These are phyloP conservation scores for Amphichorda felina DNA, from an alignment of 2,329 filamentous ascomycete genomes.

Conservation along the genomic window DNA sequence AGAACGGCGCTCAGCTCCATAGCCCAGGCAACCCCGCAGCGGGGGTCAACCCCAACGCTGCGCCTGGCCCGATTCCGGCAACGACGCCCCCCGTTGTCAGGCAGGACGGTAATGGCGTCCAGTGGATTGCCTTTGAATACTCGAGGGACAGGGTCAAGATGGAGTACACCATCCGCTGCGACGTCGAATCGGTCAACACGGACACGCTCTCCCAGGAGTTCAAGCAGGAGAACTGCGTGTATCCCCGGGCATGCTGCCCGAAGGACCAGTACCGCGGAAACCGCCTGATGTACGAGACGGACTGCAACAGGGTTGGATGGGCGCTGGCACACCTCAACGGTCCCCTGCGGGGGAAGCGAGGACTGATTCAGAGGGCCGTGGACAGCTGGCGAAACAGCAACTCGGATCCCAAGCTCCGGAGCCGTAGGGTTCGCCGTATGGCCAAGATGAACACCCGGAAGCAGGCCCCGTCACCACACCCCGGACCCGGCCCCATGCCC, in stretches of 20 bases:
- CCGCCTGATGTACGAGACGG: slow-evolving; percentile 89
- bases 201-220: slow-evolving; percentile 78
- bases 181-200: slow-evolving; percentile 92
- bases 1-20: slow-evolving; percentile 24
- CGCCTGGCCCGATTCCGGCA: slow-evolving; percentile 90
- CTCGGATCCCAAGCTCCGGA: slow-evolving; percentile 83
- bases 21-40: slow-evolving; percentile 22
- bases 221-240: slow-evolving; percentile 97
- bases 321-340: slow-evolving; percentile 88
- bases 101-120: slow-evolving; percentile 91
- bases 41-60: slow-evolving; percentile 76
- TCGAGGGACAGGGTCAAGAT: slow-evolving; percentile 96
- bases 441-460: slow-evolving; percentile 91
- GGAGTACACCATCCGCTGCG: slow-evolving; percentile 97
- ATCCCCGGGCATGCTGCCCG: slow-evolving; percentile 84
- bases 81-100: slow-evolving; percentile 90
- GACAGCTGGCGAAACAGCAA: slow-evolving; percentile 99
- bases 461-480: slow-evolving; percentile 48
- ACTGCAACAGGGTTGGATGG: slow-evolving; percentile 99
- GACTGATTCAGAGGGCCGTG: slow-evolving; percentile 90
- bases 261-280: slow-evolving; percentile 98
- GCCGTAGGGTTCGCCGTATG: slow-evolving; percentile 84
- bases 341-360: slow-evolving; percentile 81
- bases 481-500: slow-evolving; percentile 50
- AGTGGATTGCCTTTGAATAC: slow-evolving; percentile 99